A percentile compares a stretch with the other conserved stretches of the same genome.
Evolutionary conservation across 2,329 filamentous ascomycete genomes (phyloP).

Genomic region (Neofusicoccum ribis): DNA sequence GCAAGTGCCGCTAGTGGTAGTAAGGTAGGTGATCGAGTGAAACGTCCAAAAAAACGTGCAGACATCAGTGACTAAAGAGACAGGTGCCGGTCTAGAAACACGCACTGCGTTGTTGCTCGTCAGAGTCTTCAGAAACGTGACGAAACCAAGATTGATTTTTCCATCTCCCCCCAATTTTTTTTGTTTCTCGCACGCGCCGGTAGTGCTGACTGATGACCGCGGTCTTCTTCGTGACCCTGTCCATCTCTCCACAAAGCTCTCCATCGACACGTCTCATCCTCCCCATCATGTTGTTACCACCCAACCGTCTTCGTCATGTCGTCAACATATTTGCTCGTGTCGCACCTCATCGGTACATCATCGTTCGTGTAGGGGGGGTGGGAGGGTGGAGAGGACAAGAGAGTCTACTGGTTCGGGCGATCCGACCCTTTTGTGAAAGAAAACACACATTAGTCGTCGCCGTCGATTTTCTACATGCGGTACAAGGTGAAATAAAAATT

Average conservation of each 20-base stretch:
- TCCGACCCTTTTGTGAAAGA: background rate
- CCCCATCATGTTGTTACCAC: background rate
- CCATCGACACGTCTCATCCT: background rate
- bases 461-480: conserved; percentile 11
- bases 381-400: background rate
- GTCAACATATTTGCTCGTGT: background rate
- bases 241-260: background rate
- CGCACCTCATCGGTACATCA: background rate
- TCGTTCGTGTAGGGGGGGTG: background rate
- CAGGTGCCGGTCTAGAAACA: no score
- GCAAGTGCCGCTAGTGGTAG: no score
- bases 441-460: conserved; percentile 13
- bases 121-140: no score
- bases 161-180: no score
- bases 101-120: no score
- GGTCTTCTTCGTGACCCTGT: background rate
- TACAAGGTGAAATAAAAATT: background rate
- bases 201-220: background rate
- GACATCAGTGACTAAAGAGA: no score
- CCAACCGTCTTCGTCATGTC: background rate
- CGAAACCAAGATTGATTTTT: no score
- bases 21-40: no score
- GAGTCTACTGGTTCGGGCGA: background rate
- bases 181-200: no score
- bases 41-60: no score